Evolutionary conservation across 805 yeast genomes (phyloP).

Genomic region (Candida silvatica): DNA sequence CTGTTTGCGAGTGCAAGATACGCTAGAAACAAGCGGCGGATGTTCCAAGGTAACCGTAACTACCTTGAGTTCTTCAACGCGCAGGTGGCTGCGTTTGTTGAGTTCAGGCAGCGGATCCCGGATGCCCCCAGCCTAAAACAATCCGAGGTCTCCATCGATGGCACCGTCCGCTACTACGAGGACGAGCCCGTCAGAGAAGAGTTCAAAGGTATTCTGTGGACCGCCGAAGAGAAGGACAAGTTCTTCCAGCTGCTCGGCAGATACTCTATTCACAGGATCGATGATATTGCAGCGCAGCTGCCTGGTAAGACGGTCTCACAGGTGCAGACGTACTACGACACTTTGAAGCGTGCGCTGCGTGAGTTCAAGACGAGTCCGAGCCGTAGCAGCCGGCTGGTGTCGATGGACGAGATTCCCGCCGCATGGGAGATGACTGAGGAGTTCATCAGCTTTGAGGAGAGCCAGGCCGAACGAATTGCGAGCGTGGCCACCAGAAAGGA

Average conservation of each 20-base stretch:
- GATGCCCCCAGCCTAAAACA: background rate
- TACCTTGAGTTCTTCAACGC: conserved; percentile 9
- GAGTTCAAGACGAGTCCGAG: conserved; percentile 16
- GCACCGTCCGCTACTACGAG: too few species aligned
- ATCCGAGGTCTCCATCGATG: background rate
- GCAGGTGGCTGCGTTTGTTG: conserved; percentile 5
- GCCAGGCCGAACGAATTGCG: conserved; percentile 10
- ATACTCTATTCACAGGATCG: conserved; percentile 39
- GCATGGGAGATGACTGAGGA: conserved; percentile 42
- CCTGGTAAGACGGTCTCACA: conserved; percentile 35
- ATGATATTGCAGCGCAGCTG: conserved; percentile 29
- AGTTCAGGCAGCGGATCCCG: background rate
- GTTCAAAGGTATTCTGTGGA: conserved; percentile 29
- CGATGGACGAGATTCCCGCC: conserved; percentile 39
- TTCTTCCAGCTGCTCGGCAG: conserved; percentile 44
- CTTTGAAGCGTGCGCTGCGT: conserved; percentile 24
- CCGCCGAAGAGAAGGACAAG: conserved; percentile 35
- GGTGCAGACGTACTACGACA: conserved; percentile 34
- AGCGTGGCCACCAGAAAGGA: background rate
- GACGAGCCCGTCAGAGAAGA: too few species aligned
- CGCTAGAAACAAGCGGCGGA: conserved; percentile 7
- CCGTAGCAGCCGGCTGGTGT: conserved; percentile 16
- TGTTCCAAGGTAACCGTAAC: conserved; percentile 16
- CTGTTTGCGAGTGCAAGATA: too few species aligned
- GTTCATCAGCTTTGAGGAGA: conserved; percentile 36